Evolutionary conservation across 2,329 filamentous ascomycete species (phyloP).

Genomic region (Coniochaeta sp.): DNA sequence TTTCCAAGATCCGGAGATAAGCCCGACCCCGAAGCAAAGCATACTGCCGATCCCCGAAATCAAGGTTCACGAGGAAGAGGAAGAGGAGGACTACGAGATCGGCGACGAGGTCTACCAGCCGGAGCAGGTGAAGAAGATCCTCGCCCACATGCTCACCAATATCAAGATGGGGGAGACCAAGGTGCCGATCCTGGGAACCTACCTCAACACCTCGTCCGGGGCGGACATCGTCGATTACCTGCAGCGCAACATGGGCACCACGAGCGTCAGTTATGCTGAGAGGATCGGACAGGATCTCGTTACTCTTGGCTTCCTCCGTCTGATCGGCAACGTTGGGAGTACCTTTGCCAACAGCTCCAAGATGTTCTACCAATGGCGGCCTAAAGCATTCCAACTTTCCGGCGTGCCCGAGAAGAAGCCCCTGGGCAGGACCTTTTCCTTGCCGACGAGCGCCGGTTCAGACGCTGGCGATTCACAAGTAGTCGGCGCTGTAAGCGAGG

Average conservation of each 20-base stretch:
- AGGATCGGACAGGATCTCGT: slow-evolving; percentile 91
- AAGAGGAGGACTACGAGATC: slow-evolving; percentile 85
- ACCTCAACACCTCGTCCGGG: slow-evolving; percentile 85
- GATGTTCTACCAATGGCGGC: slow-evolving; percentile 96
- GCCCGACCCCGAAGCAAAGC: slow-evolving; percentile 44
- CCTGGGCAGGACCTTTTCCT: slow-evolving; percentile 66
- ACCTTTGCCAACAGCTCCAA: slow-evolving; percentile 96
- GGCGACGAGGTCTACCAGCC: slow-evolving; percentile 80
- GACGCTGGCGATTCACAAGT: slow-evolving; percentile 65
- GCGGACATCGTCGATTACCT: slow-evolving; percentile 94
- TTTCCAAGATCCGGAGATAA: slow-evolving; percentile 77
- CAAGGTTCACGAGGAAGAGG: slow-evolving; percentile 66
- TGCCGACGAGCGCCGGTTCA: slow-evolving; percentile 52
- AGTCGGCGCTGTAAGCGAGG: slow-evolving; percentile 78
- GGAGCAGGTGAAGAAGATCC: slow-evolving; percentile 84
- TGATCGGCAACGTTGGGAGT: slow-evolving; percentile 91
- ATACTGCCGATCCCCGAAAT: slow-evolving; percentile 62
- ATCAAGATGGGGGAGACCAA: slow-evolving; percentile 88
- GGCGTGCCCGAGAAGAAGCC: slow-evolving; percentile 85
- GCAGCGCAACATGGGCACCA: slow-evolving; percentile 77
- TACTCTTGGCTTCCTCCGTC: slow-evolving; percentile 72
- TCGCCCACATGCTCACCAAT: slow-evolving; percentile 76
- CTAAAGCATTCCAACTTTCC: slow-evolving; percentile 81
- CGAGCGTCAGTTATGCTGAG: slow-evolving; percentile 84
- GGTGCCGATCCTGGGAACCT: slow-evolving; percentile 90